Base-by-base conservation (phyloP, 106 monocot species). In the Dioscorea dumetorum region DNA sequence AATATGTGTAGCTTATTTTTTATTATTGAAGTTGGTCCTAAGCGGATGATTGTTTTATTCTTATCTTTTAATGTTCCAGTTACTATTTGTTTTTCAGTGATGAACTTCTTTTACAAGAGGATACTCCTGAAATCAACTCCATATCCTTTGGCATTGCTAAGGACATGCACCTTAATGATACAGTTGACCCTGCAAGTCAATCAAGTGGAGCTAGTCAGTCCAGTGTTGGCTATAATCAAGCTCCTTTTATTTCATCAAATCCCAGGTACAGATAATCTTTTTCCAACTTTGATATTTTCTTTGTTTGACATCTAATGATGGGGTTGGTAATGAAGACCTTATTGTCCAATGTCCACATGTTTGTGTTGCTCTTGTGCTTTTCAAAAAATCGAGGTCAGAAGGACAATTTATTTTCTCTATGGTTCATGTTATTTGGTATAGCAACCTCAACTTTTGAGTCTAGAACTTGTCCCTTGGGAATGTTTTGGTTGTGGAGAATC, bases 31-130 rank as follows among this genome's bases (percentile, higher is more conserved):
- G 41, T 48, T 48, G 14, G 48, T 48, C 19, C 20, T 52, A 5
- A 22, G 8, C 10, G 49, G 41, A 41, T 41, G 41, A 10, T 41
- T 41, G 5, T 41, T 41, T 41, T 10, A 41, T 10, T 15, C 19
- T 56, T 19, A 57, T 64, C 33, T 57, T 33, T 5, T 48, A 33
- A 60, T 51, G 32, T 10, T 33, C 24, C n/a, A 67, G 19, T 41
- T 41, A 41, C 41, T 41, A 41, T 41, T 41, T 41, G 41, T 65
- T 66, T 70, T 68, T 52, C 74, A 95, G 95, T 78, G 95, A 95
- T 79, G 95, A 91, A 59, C 86, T 74, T 57, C 95, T 95, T 78
- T 61, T 97, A 76, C 86, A 97, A 86, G 91, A 97, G 60, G 88
- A 85, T 61, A 81, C 74, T 75, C 66, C 78, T 34, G 85, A 85